Evolutionary conservation across 345 rosid species (phyloP).

Genomic region (Alliaria petiolata): DNA sequence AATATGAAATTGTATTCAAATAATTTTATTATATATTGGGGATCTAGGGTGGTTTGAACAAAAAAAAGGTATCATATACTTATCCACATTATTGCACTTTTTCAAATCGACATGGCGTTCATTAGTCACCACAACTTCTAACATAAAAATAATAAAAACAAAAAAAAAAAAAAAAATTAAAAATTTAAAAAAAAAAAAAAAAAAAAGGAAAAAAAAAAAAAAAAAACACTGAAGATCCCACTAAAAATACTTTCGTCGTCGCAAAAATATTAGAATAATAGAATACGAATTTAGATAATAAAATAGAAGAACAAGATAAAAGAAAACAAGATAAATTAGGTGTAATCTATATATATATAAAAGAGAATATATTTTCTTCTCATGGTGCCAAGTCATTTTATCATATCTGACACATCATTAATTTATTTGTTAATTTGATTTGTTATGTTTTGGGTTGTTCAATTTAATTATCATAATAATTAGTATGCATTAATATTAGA

Average conservation of each 20-base stretch:
- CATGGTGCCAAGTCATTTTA: too few species aligned
- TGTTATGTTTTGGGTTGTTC: too few species aligned
- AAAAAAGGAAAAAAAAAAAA: too few species aligned
- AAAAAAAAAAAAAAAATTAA: too few species aligned
- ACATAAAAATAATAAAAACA: too few species aligned
- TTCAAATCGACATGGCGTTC: slow-evolving; percentile 22
- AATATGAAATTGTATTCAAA: not conserved
- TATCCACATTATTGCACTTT: slow-evolving; percentile 31
- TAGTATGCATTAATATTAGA: too few species aligned
- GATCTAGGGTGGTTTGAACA: not conserved
- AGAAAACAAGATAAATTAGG: not conserved
- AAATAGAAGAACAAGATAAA: not conserved
- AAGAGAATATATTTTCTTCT: too few species aligned
- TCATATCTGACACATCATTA: too few species aligned
- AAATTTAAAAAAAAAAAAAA: too few species aligned
- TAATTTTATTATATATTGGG: not conserved
- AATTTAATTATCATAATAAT: too few species aligned
- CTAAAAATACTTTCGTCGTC: slow-evolving; percentile 2
- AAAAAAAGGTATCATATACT: slow-evolving; percentile 16
- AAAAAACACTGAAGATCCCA: not conserved
- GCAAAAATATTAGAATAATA: not conserved
- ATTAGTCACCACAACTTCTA: slow-evolving; percentile 23
- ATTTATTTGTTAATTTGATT: too few species aligned
- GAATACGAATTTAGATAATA: not conserved
- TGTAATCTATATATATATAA: too few species aligned